phyloP scores from a whole-genome alignment of 2,329 filamentous ascomycete genomes.

The Pseudogymnoascus sp. region DNA sequence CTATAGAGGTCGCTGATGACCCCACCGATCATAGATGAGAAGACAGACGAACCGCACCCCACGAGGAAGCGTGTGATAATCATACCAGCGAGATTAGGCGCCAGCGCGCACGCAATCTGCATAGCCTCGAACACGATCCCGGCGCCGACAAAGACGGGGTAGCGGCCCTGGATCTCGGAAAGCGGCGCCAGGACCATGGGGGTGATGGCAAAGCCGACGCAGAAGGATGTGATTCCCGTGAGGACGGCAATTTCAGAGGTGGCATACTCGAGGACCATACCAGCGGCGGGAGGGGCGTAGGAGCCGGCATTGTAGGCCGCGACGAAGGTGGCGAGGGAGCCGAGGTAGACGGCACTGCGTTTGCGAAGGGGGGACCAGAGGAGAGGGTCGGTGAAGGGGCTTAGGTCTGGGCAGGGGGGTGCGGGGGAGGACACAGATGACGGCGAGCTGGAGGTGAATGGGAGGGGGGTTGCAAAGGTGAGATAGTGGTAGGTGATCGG shows the following conservation, averaged over 20 bases:
- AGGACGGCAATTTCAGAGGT: conserved; percentile 60
- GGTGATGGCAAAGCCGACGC: conserved; percentile 68
- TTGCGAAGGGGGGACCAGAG: conserved; percentile 67
- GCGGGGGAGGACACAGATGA: conserved; percentile 11
- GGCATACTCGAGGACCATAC: conserved; percentile 60
- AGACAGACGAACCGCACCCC: conserved; percentile 69
- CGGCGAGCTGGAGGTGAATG: conserved; percentile 19
- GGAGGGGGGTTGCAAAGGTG: conserved; percentile 26
- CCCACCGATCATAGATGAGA: conserved; percentile 87
- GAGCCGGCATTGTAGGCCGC: conserved; percentile 77
- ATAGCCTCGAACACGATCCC: conserved; percentile 65
- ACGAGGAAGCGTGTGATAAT: conserved; percentile 67
- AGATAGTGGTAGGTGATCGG: conserved; percentile 29
- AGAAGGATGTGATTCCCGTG: conserved; percentile 75
- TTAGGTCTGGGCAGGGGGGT: conserved; percentile 58
- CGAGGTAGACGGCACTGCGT: conserved; percentile 61
- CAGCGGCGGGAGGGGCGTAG: conserved; percentile 61
- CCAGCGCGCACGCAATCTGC: conserved; percentile 67
- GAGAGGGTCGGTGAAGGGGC: conserved; percentile 62
- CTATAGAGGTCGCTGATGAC: conserved; percentile 83
- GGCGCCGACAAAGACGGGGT: conserved; percentile 71
- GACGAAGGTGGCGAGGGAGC: conserved; percentile 66
- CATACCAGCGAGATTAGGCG: conserved; percentile 64
- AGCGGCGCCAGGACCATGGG: conserved; percentile 87
- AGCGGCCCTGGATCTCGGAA: conserved; percentile 79